A percentile compares a stretch with the other conserved stretches of the same genome.
Conservation (phyloP, 495 filamentous ascomycete genomes). For the Aspergillus bertholletiae region DNA sequence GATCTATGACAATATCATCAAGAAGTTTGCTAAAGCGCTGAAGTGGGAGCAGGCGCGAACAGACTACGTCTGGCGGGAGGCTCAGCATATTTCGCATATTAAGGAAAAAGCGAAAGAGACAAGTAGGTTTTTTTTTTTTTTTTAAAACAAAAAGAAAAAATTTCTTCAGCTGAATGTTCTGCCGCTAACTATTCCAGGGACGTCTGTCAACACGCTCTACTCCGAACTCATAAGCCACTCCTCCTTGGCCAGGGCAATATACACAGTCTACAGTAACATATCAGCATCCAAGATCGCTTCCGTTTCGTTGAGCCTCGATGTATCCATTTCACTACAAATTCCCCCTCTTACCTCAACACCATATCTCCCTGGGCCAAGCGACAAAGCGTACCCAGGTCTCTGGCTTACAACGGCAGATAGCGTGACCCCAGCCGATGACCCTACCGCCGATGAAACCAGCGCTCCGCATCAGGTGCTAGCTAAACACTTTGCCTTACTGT, state of each 20-base stretch:
- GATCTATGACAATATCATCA: conserved; percentile 83
- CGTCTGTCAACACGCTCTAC: conserved; percentile 38
- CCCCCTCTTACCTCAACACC: conserved; percentile 73
- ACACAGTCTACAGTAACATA: conserved; percentile 74
- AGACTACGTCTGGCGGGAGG: conserved; percentile 85
- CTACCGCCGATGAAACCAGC: conserved; percentile 50
- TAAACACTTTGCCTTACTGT: conserved; percentile 80
- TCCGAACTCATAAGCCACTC: conserved; percentile 67
- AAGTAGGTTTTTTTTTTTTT: conserved; percentile 43
- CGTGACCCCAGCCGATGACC: conserved; percentile 62
- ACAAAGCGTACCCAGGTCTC: conserved; percentile 63
- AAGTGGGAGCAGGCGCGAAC: conserved; percentile 86
- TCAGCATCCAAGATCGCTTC: conserved; percentile 80
- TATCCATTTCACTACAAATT: conserved; percentile 80
- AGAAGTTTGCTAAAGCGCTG: conserved; percentile 82
- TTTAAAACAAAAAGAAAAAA: no score
- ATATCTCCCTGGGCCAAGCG: conserved; percentile 64
- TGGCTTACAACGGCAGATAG: conserved; percentile 83
- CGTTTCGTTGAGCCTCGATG: conserved; percentile 52
- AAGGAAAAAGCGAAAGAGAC: conserved; percentile 77
- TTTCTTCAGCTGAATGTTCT: conserved; percentile 6
- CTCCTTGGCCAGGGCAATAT: conserved; percentile 78
- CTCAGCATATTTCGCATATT: conserved; percentile 68
- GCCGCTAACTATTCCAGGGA: conserved; percentile 24
- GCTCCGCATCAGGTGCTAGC: conserved; percentile 58